phyloP scores from a whole-genome alignment of 352 stramenopile genomes.

The Globisporangium cystogenes region DNA sequence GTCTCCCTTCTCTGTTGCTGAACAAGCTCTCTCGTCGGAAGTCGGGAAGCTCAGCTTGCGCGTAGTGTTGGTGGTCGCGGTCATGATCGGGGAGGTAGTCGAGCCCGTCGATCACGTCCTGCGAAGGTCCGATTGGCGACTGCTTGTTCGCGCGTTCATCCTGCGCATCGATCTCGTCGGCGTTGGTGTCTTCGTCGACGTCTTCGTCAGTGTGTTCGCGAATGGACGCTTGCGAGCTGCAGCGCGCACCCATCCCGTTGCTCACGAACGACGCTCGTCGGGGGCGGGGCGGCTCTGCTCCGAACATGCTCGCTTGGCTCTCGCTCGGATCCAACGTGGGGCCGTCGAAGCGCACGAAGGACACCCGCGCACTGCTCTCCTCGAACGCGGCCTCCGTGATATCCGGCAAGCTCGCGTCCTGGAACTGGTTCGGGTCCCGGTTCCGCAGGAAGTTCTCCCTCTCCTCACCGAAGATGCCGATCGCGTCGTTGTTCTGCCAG shows the following conservation, averaged over 20 bases:
- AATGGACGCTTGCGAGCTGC: slow-evolving; percentile 6
- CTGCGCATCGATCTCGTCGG: slow-evolving; percentile 4
- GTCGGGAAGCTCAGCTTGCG: not conserved
- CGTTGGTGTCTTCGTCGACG: not conserved
- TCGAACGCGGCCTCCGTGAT: slow-evolving; percentile 2
- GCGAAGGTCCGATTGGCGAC: slow-evolving; percentile 9
- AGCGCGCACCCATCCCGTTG: not conserved
- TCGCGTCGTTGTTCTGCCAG: slow-evolving; percentile 69
- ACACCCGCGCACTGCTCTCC: not conserved
- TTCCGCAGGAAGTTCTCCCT: slow-evolving; percentile 31
- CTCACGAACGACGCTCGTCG: not conserved
- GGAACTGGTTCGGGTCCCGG: slow-evolving; percentile 5
- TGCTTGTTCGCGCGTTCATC: slow-evolving; percentile 12
- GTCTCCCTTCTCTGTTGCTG: not conserved
- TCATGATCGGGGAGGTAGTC: not conserved
- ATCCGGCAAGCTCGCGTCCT: slow-evolving; percentile 5
- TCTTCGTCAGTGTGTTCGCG: not conserved
- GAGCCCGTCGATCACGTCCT: not conserved
- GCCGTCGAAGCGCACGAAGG: not conserved
- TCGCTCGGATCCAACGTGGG: not conserved
- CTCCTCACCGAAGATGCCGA: slow-evolving; percentile 47
- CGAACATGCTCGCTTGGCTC: not conserved
- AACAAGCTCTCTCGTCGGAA: not conserved
- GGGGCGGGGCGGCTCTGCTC: not conserved
- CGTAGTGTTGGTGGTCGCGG: not conserved